Evolutionary conservation across 768 basidiomycete species (phyloP).

Genomic region (Pleurotus platypus): DNA sequence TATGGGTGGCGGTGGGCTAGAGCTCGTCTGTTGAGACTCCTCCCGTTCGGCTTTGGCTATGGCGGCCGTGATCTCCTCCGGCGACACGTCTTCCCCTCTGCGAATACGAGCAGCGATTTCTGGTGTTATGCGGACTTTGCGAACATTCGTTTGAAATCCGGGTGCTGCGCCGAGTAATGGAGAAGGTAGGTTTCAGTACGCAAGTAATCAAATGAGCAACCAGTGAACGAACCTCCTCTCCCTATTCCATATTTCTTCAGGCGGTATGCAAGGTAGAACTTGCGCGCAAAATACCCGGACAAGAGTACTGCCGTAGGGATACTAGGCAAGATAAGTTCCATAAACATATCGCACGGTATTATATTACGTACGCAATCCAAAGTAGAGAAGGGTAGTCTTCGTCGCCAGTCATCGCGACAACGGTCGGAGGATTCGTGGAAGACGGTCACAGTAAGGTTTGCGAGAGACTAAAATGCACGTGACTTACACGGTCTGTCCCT

Average conservation of each 20-base stretch:
- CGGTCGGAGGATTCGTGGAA: too few species aligned
- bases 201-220: slow-evolving; percentile 9
- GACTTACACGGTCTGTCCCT: too few species aligned
- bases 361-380: slow-evolving; percentile 40
- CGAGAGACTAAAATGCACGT: too few species aligned
- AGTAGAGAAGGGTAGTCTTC: slow-evolving; percentile 37
- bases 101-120: slow-evolving; percentile 51
- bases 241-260: slow-evolving; percentile 49
- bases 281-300: slow-evolving; percentile 42
- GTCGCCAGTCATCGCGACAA: too few species aligned
- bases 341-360: background rate
- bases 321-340: slow-evolving; percentile 18
- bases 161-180: slow-evolving; percentile 28
- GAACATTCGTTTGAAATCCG: slow-evolving; percentile 54
- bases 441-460: too few species aligned
- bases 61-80: slow-evolving; percentile 49
- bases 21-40: slow-evolving; percentile 11
- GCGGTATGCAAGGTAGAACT: slow-evolving; percentile 45
- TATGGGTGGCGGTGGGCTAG: slow-evolving; percentile 1
- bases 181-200: background rate
- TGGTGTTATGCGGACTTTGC: slow-evolving; percentile 46
- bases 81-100: slow-evolving; percentile 48
- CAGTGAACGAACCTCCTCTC: slow-evolving; percentile 39
- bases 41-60: slow-evolving; percentile 35
- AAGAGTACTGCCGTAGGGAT: slow-evolving; percentile 41